Evolutionary conservation across 1,284 basidiomycete genomes (phyloP).

Genomic region (Marasmius fiardii): DNA sequence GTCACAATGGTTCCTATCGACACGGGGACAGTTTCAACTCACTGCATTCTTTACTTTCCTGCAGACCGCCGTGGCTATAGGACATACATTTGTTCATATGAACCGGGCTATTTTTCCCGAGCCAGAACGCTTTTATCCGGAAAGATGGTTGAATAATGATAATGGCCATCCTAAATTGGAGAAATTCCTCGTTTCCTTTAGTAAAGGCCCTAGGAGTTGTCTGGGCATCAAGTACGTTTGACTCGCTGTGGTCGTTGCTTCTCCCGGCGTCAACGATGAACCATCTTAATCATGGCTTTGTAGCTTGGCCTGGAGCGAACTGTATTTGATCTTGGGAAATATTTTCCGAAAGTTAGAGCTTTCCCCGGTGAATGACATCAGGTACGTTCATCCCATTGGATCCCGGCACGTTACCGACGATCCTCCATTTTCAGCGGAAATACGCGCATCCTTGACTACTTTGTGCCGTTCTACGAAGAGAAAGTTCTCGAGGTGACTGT

Average conservation of each 20-base stretch:
- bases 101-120: conserved; percentile 7
- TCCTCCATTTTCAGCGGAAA: not conserved
- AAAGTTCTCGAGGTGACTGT: not conserved
- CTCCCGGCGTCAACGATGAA: not conserved
- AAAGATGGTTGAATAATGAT: conserved; percentile 4
- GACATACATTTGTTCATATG: conserved; percentile 4
- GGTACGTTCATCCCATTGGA: not conserved
- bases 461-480: not conserved
- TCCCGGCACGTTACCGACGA: not conserved
- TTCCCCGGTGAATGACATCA: not conserved
- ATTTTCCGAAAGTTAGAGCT: not conserved
- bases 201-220: conserved; percentile 9
- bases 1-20: not conserved
- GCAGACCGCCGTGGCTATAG: conserved; percentile 8
- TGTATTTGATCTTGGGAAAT: not conserved
- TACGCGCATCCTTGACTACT: not conserved
- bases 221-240: not conserved
- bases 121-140: conserved; percentile 5
- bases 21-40: not conserved
- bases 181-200: conserved; percentile 4
- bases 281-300: not conserved
- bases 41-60: not conserved
- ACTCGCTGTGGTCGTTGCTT: not conserved
- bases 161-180: not conserved
- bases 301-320: not conserved